phyloP scores from a whole-genome alignment of 176 grass and related monocot genomes.

The Musa itinerans region DNA sequence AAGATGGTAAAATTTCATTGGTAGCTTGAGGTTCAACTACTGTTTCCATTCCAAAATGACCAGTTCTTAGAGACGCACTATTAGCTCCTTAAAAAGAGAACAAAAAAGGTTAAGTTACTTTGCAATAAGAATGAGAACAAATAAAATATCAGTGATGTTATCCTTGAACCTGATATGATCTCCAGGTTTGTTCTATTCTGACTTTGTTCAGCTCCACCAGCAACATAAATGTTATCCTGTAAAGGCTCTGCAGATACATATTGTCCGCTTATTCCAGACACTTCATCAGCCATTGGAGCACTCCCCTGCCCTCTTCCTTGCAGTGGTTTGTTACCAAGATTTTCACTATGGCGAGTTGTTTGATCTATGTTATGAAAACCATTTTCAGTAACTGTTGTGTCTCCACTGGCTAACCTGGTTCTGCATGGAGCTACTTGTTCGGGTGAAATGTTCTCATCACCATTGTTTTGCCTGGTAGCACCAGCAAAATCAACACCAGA shows the following conservation, averaged over 20 bases:
- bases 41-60: constrained; percentile 18
- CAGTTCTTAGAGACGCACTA: constrained; percentile 17
- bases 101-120: background rate
- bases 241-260: constrained; percentile 22
- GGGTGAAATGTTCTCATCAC: constrained; percentile 17
- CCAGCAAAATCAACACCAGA: constrained; percentile 19
- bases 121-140: constrained; percentile 8
- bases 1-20: constrained; percentile 27
- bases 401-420: constrained; percentile 21
- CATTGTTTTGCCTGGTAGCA: constrained; percentile 18
- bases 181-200: constrained; percentile 29
- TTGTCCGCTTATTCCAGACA: constrained; percentile 28
- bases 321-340: constrained; percentile 11
- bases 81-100: constrained; percentile 20
- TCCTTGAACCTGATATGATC: constrained; percentile 29
- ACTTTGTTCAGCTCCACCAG: constrained; percentile 30
- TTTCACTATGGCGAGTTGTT: constrained; percentile 19
- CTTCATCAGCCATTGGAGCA: constrained; percentile 27
- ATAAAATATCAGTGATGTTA: background rate
- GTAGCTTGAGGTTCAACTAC: constrained; percentile 19
- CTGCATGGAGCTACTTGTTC: constrained; percentile 16
- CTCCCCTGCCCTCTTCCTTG: constrained; percentile 9
- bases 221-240: background rate
- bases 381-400: constrained; percentile 25
- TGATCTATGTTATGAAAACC: constrained; percentile 21